These are phyloP conservation scores for Irpex rosettiformis DNA, from an alignment of 1,284 basidiomycete genomes.

Conservation along the genomic window DNA sequence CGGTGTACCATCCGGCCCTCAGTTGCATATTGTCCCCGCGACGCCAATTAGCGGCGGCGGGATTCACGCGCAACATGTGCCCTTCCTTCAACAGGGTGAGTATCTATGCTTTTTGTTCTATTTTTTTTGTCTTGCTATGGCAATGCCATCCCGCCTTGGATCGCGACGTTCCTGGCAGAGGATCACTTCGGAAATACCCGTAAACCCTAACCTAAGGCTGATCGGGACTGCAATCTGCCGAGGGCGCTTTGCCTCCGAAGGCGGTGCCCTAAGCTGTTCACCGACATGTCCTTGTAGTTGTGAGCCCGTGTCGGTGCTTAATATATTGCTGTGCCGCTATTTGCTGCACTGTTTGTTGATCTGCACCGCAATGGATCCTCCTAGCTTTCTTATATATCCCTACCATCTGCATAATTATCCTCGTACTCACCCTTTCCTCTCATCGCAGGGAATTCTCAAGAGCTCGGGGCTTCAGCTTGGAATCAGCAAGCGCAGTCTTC, in stretches of 20 bases:
- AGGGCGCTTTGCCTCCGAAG: not conserved
- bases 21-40: constrained; percentile 75
- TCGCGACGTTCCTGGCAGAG: not conserved
- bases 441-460: constrained; percentile 10
- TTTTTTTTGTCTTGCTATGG: not conserved
- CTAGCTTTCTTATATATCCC: not conserved
- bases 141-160: not conserved
- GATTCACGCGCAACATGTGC: constrained; percentile 39
- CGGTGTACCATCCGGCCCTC: constrained; percentile 49
- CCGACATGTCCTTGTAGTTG: constrained; percentile 1
- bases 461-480: constrained; percentile 20
- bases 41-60: constrained; percentile 69
- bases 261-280: not conserved
- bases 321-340: not conserved
- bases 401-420: not conserved
- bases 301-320: constrained; percentile 1
- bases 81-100: constrained; percentile 54
- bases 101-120: constrained; percentile 14
- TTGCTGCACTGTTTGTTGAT: not conserved
- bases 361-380: not conserved
- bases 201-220: constrained; percentile 4
- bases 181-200: not conserved
- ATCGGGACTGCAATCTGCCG: not conserved
- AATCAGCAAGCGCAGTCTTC: constrained; percentile 15
- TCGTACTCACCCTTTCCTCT: constrained; percentile 3